Evolutionary conservation across 371 early-diverging fungal genomes (phyloP), one percentile per base, ranked within the genome.

Genomic region (Mortierella sp.): DNA sequence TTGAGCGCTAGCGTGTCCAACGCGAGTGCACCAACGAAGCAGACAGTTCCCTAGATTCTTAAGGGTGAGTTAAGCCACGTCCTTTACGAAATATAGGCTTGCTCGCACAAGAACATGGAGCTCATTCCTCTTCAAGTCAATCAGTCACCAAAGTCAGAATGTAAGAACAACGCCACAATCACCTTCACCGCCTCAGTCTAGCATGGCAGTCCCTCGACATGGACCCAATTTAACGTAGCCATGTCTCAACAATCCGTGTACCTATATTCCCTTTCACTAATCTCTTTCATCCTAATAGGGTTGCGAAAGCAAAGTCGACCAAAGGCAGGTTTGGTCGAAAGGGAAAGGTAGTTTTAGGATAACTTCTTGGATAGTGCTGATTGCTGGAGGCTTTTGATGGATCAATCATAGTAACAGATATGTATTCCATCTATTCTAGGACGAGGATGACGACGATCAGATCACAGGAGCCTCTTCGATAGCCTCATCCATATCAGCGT

Each of bases 271-370:
- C 53, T 28, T 1, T 7, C 28, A 45, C 6, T 45, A 45, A 45
- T 45, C 28, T 15, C 28, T 28, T 53, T 53, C 53, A 7, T 26
- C 9, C 15, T 10, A 28, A 26, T 66, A 66, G 66, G 66, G 66
- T 66, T 23, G 73, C 70, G 22, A 78, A 73, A 31, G 47, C 67
- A 59, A 74, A 67, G 22, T 64, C 57, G n/a, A 64, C 61, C 51
- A 61, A 34, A 58, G 80, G 74, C 34, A 65, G 75, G 31, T 79
- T 79, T 60, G 75, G 70, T 5, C 80, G 75, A 45, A 79, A 79
- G 19, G 57, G 32, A 23, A 51, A 64, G 43, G 53, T 42, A 59
- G 9, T 45, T 15, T 15, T 17, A 13, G 6, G 40, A 37, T 37
- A 37, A n/a, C 13, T 10, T 37, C 40, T 8, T 37, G 2, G 40